phyloP scores from a whole-genome alignment of 371 early-diverging fungal genomes.

The Rhizomucor miehei region DNA sequence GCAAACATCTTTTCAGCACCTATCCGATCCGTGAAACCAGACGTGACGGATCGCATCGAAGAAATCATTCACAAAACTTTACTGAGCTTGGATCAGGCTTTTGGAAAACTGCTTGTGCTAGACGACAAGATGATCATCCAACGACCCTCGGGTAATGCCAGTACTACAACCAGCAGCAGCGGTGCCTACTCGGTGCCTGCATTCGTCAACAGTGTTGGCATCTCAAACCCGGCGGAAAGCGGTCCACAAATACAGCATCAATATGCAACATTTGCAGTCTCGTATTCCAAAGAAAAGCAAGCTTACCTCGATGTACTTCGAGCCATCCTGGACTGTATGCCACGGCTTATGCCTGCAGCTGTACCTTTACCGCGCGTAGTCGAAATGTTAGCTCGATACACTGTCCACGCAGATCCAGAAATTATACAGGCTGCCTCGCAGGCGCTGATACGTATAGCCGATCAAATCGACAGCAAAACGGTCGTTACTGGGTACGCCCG shows the following conservation, averaged over 20 bases:
- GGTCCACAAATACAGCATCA: constrained; percentile 57
- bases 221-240: constrained; percentile 16
- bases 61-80: constrained; percentile 53
- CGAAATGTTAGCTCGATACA: constrained; percentile 76
- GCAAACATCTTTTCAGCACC: constrained; percentile 38
- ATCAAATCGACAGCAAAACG: constrained; percentile 61
- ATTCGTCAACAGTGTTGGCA: constrained; percentile 28
- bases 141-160: constrained; percentile 15
- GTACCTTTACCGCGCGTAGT: constrained; percentile 60
- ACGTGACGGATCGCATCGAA: constrained; percentile 55
- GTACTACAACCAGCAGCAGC: constrained; percentile 4
- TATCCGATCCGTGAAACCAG: constrained; percentile 38
- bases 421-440: constrained; percentile 66
- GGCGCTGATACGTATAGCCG: constrained; percentile 66
- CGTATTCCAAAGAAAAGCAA: constrained; percentile 67
- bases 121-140: constrained; percentile 52
- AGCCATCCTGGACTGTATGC: constrained; percentile 69
- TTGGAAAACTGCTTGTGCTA: constrained; percentile 46
- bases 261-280: constrained; percentile 56
- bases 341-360: constrained; percentile 71
- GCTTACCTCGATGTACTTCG: constrained; percentile 66
- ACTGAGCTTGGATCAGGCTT: constrained; percentile 52
- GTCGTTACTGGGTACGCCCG: constrained; percentile 56
- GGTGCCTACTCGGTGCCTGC: constrained; percentile 36
- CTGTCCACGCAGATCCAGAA: constrained; percentile 80